These are phyloP conservation scores for Quercus bicolor DNA, from an alignment of 306 rosid genomes.

Conservation along the genomic window DNA sequence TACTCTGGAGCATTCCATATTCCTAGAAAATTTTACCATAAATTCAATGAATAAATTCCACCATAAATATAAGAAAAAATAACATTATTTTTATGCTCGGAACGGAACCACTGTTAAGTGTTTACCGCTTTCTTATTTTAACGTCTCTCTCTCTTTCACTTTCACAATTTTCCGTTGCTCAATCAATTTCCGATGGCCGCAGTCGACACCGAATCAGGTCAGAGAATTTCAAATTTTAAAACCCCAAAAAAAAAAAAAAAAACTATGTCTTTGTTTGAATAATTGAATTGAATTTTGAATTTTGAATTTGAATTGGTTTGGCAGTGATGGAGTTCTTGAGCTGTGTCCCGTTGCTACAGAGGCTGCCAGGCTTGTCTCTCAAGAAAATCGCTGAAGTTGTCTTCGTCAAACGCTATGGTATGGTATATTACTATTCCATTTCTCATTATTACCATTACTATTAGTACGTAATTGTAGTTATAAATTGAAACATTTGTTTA, in stretches of 20 bases:
- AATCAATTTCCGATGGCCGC: too few species aligned
- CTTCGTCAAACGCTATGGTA: slow-evolving; percentile 57
- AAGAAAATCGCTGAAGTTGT: slow-evolving; percentile 59
- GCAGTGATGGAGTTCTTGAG: slow-evolving; percentile 83
- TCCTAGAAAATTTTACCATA: fast-evolving
- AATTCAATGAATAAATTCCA: fast-evolving
- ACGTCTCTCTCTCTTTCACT: too few species aligned
- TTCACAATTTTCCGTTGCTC: neutral
- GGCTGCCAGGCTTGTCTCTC: slow-evolving; percentile 71
- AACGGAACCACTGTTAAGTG: too few species aligned
- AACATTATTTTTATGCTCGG: too few species aligned
- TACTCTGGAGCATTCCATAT: fast-evolving
- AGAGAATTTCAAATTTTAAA: neutral
- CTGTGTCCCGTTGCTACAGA: slow-evolving; percentile 75
- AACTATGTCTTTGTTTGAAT: too few species aligned
- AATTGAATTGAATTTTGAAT: neutral
- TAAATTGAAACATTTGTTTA: too few species aligned
- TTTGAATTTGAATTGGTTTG: neutral
- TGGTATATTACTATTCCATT: neutral
- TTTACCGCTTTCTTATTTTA: too few species aligned
- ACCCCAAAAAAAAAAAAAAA: neutral
- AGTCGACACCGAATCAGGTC: neutral
- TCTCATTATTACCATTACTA: neutral
- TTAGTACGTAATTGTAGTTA: neutral
- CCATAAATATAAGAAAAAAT: too few species aligned